These are phyloP conservation scores for Quercus robur DNA, from an alignment of 306 rosid genomes.

Conservation along the genomic window DNA sequence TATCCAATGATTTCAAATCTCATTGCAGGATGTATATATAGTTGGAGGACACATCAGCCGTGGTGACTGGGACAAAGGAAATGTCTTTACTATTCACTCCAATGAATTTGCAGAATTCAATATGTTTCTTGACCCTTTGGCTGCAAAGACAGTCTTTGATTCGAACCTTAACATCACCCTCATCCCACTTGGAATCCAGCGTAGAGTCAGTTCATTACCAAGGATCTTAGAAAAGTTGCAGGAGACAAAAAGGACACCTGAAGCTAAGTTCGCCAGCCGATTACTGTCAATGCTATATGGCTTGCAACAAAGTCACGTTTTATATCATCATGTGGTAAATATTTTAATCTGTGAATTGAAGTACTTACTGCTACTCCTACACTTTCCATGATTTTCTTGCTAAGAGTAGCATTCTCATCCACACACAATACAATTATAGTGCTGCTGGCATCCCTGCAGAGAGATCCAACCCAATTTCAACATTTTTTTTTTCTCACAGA, in stretches of 20 bases:
- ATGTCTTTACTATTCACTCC: slow-evolving; percentile 69
- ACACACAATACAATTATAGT: neutral
- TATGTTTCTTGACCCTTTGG: slow-evolving; percentile 82
- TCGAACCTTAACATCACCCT: slow-evolving; percentile 63
- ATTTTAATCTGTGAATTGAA: slow-evolving; percentile 1
- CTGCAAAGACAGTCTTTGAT: slow-evolving; percentile 64
- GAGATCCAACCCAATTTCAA: neutral
- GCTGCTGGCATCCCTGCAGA: neutral
- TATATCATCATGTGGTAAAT: slow-evolving; percentile 80
- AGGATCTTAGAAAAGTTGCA: slow-evolving; percentile 22
- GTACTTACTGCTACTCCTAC: neutral
- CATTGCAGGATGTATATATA: slow-evolving; percentile 67
- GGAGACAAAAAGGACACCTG: slow-evolving; percentile 46
- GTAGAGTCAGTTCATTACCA: slow-evolving; percentile 46
- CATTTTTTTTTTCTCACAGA: neutral
- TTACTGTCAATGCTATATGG: slow-evolving; percentile 44
- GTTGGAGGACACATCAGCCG: slow-evolving; percentile 76
- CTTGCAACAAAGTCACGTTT: slow-evolving; percentile 44
- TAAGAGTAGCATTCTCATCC: neutral
- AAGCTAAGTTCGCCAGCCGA: slow-evolving; percentile 45
- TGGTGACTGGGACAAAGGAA: slow-evolving; percentile 53
- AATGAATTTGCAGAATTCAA: slow-evolving; percentile 80
- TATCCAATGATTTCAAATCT: neutral
- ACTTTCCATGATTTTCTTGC: neutral
- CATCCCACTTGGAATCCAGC: slow-evolving; percentile 69